These are phyloP conservation scores for Gardenia jasminoides DNA, from an alignment of 257 asterid genomes.

Conservation along the genomic window DNA sequence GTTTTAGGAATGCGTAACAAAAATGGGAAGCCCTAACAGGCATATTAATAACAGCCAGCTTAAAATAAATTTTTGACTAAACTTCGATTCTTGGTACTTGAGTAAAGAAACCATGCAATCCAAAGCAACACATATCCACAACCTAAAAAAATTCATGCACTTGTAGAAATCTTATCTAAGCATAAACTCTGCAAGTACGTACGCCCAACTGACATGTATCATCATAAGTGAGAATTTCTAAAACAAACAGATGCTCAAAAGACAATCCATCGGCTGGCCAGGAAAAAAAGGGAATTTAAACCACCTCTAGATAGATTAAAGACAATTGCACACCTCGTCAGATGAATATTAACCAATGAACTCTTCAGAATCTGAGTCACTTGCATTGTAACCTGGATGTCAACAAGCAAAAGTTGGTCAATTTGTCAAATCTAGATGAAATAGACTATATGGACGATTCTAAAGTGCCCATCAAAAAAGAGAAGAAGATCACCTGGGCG, in stretches of 20 bases:
- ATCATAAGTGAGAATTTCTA: background rate
- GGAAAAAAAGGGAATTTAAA: conserved; percentile 2
- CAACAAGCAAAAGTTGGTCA: background rate
- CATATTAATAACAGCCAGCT: background rate
- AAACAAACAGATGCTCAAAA: background rate
- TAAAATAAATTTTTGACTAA: background rate
- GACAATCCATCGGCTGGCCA: background rate
- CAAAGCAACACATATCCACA: background rate
- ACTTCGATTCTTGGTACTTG: background rate
- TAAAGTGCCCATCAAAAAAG: background rate
- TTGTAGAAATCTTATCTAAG: background rate
- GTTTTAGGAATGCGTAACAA: background rate
- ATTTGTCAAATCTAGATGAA: background rate
- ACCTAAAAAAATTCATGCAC: background rate
- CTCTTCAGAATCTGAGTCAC: conserved; percentile 78
- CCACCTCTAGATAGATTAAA: conserved; percentile 27
- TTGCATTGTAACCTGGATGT: conserved; percentile 65
- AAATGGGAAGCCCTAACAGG: background rate
- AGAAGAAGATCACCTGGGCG: conserved; percentile 60
- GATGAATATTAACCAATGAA: conserved; percentile 34
- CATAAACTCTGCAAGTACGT: background rate
- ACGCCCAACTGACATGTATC: background rate
- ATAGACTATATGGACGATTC: background rate
- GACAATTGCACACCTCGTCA: background rate
- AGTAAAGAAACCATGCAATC: background rate